Base-by-base conservation (phyloP, 176 grass and related monocot species). In the Elaeis guineensis region DNA sequence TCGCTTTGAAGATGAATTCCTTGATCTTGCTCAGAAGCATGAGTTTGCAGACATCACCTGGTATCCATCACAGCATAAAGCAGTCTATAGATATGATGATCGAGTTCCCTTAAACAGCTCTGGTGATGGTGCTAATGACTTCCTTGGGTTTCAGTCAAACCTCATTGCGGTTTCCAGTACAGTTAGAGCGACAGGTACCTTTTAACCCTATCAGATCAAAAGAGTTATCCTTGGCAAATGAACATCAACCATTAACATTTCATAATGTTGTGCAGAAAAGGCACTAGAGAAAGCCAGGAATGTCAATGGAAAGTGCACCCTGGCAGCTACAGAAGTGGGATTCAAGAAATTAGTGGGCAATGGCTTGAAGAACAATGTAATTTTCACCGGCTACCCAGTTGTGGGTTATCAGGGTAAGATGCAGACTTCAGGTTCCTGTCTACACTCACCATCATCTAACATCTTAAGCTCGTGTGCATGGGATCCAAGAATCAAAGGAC, bases 21-120 rank as follows among this genome's bases (percentile, higher is more conserved):
- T 75, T 0, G 68, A 67, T 20, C 80, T 81, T 62, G 91, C 91
- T 12, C 30, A 54, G 48, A 50, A 66, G 16, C 80, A 95, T 52
- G 80, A 95, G 65, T 96, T 96, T 61, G 86, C 80, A 2, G 86
- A 90, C 69, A 87, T 96, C 60, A 72, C 83, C 51, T 96, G 83
- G 91, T 95, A 87, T 59, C 86, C 86, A 15, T 96, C 86, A 3
- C 86, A 96, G 72, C 75, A 52, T 32, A 66, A 65, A 24, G 86
- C 80, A 0, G 78, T 89, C 21, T 96, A 87, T 69, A 67, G 91
- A 17, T 20, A 71, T 17, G 86, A 90, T 50, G 75, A 85, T 65
- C 83, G 86, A 25, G 77, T 49, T 16, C 77, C 83, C 0, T 44
- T 63, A 0, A 52, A 80, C 79, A 69, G 77, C 16, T 55, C 68